Evolutionary conservation across 257 asterid species (phyloP), one percentile per base, ranked within the genome.

Genomic region (Echites panduratus): DNA sequence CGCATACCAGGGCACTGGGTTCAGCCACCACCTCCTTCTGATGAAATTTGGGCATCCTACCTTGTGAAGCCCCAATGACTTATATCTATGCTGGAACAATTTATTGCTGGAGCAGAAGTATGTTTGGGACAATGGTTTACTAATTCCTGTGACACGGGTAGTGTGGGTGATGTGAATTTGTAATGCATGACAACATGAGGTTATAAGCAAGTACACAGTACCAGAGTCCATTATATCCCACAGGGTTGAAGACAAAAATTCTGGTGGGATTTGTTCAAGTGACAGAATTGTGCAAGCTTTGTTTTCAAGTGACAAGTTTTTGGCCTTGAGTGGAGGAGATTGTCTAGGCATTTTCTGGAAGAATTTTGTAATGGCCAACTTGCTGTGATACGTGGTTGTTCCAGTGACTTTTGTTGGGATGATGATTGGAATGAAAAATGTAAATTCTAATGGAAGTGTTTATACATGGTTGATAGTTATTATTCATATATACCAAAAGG

Each of bases 1-100:
- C 95, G 93, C 50, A 87, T 91, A 76, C 99, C 99, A 0, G 96
- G 96, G 58, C 93, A 91, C 66, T 91, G 97, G 96, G 95, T 94
- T 79, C 96, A 89, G 70, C 89, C 97, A 32, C 90, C 97, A 40
- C 89, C 89, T 53, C 97, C 98, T 6, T 86, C 98, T 13, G 93
- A 94, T 71, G 95, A 84, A 53, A 81, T 85, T 66, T 94, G 99
- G 99, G 97, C 95, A 73, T 94, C 97, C 78, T 94, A 87, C 80
- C 83, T 89, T 69, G 85, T 85, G 29, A 85, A 84, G 72, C 89
- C 86, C 47, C 71, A 74, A 76, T 85, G 73, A 84, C 48, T 58
- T 32, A 4, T 65, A 26, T n/a, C n/a, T n/a, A n/a, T n/a, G 67
- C 61, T 44, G 9, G 66, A 69, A 61, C 16, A 27, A 35, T 57